Evolutionary conservation across 371 early-diverging fungal species (phyloP).

Genomic region (Synchytrium microbalum): DNA sequence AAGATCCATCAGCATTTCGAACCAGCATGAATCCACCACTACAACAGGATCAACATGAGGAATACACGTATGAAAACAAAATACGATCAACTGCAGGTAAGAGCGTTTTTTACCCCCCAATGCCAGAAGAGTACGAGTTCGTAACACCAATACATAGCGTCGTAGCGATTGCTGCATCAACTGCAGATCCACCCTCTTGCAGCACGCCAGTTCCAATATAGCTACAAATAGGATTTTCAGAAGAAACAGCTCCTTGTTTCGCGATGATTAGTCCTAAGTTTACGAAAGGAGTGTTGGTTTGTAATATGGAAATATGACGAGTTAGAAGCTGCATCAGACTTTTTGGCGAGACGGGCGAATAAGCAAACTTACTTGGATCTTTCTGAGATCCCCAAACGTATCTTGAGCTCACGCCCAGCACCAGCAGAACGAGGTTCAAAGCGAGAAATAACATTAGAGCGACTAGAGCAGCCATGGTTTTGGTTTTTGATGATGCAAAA

Average conservation of each 20-base stretch:
- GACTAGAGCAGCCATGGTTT: too few species aligned
- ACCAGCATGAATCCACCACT: conserved; percentile 97
- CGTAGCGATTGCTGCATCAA: conserved; percentile 94
- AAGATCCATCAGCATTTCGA: conserved; percentile 44
- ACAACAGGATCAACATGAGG: conserved; percentile 1
- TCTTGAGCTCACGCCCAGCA: too few species aligned
- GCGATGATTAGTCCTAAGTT: neutral
- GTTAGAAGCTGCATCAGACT: too few species aligned
- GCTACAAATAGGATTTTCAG: conserved; percentile 78
- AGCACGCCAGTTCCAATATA: conserved; percentile 78
- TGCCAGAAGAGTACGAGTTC: conserved; percentile 92
- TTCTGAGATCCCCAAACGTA: too few species aligned
- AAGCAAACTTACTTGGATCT: too few species aligned
- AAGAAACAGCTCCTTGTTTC: conserved; percentile 47
- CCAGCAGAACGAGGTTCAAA: too few species aligned
- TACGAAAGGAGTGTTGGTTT: too few species aligned
- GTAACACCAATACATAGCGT: conserved; percentile 90
- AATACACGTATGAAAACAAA: neutral
- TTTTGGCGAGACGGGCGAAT: too few species aligned
- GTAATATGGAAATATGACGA: too few species aligned
- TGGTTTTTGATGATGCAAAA: too few species aligned
- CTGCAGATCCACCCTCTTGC: conserved; percentile 89
- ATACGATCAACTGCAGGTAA: neutral
- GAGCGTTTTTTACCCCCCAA: conserved; percentile 57
- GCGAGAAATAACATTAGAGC: too few species aligned